A percentile compares a stretch with the other conserved stretches of the same genome.
Evolutionary conservation across 495 filamentous ascomycete genomes (phyloP).

Genomic region (Achaetomiella virescens): DNA sequence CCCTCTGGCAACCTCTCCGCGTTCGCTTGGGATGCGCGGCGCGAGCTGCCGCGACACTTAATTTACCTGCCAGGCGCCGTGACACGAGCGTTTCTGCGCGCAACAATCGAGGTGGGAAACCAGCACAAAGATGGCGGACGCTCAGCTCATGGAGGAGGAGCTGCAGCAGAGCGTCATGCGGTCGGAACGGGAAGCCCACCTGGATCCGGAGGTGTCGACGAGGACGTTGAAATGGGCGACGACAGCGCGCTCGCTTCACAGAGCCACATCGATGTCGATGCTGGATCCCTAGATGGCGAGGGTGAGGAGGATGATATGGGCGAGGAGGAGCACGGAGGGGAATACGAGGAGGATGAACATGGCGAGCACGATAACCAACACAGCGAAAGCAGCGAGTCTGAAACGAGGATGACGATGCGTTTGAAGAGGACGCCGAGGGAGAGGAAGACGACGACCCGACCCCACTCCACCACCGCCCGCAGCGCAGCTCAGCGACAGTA

Average conservation of each 20-base stretch:
- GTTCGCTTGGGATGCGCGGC: constrained; percentile 19
- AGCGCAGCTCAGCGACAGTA: constrained; percentile 36
- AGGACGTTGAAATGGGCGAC: constrained; percentile 32
- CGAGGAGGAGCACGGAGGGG: constrained; percentile 29
- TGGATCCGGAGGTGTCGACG: constrained; percentile 23
- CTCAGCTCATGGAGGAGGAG: constrained; percentile 47
- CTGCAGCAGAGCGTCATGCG: constrained; percentile 44
- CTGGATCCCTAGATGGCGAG: constrained; percentile 45
- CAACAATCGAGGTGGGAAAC: constrained; percentile 4
- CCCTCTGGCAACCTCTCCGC: neutral
- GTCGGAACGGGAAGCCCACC: constrained; percentile 37
- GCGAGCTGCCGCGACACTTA: constrained; percentile 14
- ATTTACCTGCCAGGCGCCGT: constrained; percentile 11
- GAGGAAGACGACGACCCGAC: constrained; percentile 35
- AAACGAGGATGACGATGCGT: constrained; percentile 31
- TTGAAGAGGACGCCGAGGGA: constrained; percentile 33
- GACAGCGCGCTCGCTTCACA: constrained; percentile 30
- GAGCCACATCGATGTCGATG: constrained; percentile 39
- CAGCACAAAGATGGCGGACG: constrained; percentile 37
- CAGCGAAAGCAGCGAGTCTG: constrained; percentile 39
- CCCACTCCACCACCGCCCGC: constrained; percentile 6
- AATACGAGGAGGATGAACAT: constrained; percentile 42
- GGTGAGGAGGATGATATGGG: constrained; percentile 43
- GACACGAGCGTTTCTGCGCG: neutral
- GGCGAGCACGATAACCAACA: constrained; percentile 37